Evolutionary conservation across 768 basidiomycete species (phyloP).

Genomic region (Lentinus tigrinus): DNA sequence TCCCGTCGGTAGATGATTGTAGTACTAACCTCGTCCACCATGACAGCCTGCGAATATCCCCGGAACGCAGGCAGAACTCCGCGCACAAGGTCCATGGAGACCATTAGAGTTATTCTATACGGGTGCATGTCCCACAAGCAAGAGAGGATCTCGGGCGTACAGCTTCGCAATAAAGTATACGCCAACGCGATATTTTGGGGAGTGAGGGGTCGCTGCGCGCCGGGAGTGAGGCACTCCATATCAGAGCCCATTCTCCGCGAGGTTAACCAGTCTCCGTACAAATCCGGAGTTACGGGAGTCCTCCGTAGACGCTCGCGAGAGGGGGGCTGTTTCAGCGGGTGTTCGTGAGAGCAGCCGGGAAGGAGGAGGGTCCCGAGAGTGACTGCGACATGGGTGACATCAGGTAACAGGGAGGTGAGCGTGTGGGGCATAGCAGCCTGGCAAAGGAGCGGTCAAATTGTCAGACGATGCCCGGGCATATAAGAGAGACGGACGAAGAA

Average conservation of each 20-base stretch:
- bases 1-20: background rate
- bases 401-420: constrained; percentile 1
- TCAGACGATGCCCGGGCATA: background rate
- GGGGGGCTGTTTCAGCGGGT: background rate
- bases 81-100: constrained; percentile 65
- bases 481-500: background rate
- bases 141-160: constrained; percentile 54
- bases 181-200: constrained; percentile 58
- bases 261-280: constrained; percentile 9
- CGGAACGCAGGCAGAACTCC: constrained; percentile 80
- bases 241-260: background rate
- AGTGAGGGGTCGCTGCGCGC: constrained; percentile 66
- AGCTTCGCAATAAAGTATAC: constrained; percentile 48
- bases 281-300: background rate
- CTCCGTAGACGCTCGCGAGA: constrained; percentile 9
- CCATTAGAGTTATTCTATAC: constrained; percentile 66
- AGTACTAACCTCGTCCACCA: constrained; percentile 76
- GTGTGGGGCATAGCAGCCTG: constrained; percentile 6
- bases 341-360: background rate
- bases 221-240: constrained; percentile 43
- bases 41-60: constrained; percentile 83
- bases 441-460: background rate
- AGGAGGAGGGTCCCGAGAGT: background rate
- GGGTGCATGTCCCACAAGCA: constrained; percentile 59
- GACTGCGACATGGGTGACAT: background rate